phyloP scores from a whole-genome alignment of 352 stramenopile genomes.

The Phytopythium aichiense region DNA sequence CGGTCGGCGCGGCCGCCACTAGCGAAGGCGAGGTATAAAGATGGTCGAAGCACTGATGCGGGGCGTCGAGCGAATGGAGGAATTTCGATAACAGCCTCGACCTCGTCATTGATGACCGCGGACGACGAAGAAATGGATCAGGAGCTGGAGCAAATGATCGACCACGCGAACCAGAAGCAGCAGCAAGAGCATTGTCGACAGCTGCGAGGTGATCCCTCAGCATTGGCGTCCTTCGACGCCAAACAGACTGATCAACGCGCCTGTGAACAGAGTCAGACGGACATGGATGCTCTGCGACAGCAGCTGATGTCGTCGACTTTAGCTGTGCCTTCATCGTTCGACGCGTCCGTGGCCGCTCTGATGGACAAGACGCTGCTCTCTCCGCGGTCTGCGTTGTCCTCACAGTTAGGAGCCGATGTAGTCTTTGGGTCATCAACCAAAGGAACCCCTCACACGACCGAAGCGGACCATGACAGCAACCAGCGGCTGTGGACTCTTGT shows the following conservation, averaged over 20 bases:
- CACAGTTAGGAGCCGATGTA: neutral
- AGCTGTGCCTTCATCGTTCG: slow-evolving; percentile 22
- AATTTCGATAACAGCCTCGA: slow-evolving; percentile 21
- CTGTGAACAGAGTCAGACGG: neutral
- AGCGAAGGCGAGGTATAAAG: neutral
- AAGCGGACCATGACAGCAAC: neutral
- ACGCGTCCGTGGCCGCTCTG: slow-evolving; percentile 42
- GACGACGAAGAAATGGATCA: slow-evolving; percentile 68
- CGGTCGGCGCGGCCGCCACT: neutral
- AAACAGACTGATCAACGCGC: neutral
- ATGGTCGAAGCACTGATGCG: neutral
- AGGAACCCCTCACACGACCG: neutral
- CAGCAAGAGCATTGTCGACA: slow-evolving; percentile 20
- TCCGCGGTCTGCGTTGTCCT: slow-evolving; percentile 24
- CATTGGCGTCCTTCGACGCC: neutral
- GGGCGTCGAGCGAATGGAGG: neutral
- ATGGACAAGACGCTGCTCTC: slow-evolving; percentile 46
- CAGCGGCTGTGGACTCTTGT: slow-evolving; percentile 43
- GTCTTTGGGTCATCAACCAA: neutral
- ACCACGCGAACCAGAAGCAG: slow-evolving; percentile 30
- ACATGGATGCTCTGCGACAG: slow-evolving; percentile 23
- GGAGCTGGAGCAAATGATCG: slow-evolving; percentile 71
- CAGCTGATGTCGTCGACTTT: slow-evolving; percentile 18
- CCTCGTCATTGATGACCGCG: slow-evolving; percentile 25
- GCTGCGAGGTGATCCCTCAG: neutral